Conservation (phyloP, 192 early-diverging fungal species). For the Coemansia furcata region DNA sequence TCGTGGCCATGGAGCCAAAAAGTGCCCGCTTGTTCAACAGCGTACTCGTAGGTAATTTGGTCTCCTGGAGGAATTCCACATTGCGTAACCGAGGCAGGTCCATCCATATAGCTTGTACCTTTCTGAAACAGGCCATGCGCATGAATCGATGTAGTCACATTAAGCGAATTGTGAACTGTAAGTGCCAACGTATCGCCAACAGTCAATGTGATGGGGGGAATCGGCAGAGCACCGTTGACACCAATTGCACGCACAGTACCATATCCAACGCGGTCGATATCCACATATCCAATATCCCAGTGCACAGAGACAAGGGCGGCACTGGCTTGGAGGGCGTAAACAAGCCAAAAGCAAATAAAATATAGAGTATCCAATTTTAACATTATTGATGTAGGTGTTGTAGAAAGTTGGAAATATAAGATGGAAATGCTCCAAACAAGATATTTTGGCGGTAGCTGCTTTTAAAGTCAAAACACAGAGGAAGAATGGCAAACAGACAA, state of each 20-base stretch:
- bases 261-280: slow-evolving; percentile 61
- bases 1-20: slow-evolving; percentile 80
- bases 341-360: neutral
- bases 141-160: slow-evolving; percentile 64
- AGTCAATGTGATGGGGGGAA: slow-evolving; percentile 26
- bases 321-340: neutral
- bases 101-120: slow-evolving; percentile 65
- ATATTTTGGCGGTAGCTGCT: neutral
- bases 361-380: neutral
- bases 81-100: slow-evolving; percentile 63
- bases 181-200: slow-evolving; percentile 24
- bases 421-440: neutral
- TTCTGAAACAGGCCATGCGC: slow-evolving; percentile 77
- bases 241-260: slow-evolving; percentile 58
- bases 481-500: neutral
- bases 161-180: slow-evolving; percentile 53
- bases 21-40: slow-evolving; percentile 68
- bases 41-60: slow-evolving; percentile 64
- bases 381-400: neutral
- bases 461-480: neutral
- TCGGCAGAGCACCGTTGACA: slow-evolving; percentile 61
- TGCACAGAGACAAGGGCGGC: slow-evolving; percentile 29
- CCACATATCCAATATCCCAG: slow-evolving; percentile 66
- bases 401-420: neutral
- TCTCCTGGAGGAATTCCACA: slow-evolving; percentile 70